Evolutionary conservation across 2,329 filamentous ascomycete species (phyloP).

Genomic region (Zarea fungicola): DNA sequence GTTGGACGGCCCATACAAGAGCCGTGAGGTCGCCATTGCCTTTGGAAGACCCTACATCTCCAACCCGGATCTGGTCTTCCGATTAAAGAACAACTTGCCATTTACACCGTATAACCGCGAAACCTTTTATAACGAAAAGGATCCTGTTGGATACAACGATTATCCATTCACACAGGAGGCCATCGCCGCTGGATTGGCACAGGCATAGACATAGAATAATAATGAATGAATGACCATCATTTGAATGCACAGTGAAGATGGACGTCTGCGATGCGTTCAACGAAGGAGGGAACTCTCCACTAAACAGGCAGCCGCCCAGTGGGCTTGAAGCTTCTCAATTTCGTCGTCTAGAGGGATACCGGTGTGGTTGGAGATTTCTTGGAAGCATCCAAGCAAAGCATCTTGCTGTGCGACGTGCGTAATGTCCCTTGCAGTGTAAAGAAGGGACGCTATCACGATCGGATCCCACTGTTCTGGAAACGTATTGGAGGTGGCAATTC

Average conservation of each 20-base stretch:
- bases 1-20: slow-evolving; percentile 21
- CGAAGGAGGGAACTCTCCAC: background rate
- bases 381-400: slow-evolving; percentile 18
- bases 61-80: slow-evolving; percentile 33
- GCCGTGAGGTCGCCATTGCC: slow-evolving; percentile 23
- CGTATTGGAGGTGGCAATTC: slow-evolving; percentile 23
- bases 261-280: background rate
- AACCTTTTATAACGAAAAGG: slow-evolving; percentile 32
- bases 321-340: slow-evolving; percentile 5
- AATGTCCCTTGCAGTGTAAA: slow-evolving; percentile 22
- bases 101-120: slow-evolving; percentile 33
- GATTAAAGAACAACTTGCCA: slow-evolving; percentile 31
- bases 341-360: slow-evolving; percentile 18
- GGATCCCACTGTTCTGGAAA: slow-evolving; percentile 30
- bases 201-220: background rate
- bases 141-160: slow-evolving; percentile 24
- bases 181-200: background rate
- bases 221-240: background rate
- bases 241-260: background rate
- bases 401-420: slow-evolving; percentile 24
- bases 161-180: slow-evolving; percentile 23
- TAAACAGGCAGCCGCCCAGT: slow-evolving; percentile 5
- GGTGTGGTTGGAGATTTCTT: slow-evolving; percentile 13
- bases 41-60: slow-evolving; percentile 32
- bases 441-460: slow-evolving; percentile 22